Conservation (phyloP, 106 monocot genomes). For the Dioscorea zingiberensis region DNA sequence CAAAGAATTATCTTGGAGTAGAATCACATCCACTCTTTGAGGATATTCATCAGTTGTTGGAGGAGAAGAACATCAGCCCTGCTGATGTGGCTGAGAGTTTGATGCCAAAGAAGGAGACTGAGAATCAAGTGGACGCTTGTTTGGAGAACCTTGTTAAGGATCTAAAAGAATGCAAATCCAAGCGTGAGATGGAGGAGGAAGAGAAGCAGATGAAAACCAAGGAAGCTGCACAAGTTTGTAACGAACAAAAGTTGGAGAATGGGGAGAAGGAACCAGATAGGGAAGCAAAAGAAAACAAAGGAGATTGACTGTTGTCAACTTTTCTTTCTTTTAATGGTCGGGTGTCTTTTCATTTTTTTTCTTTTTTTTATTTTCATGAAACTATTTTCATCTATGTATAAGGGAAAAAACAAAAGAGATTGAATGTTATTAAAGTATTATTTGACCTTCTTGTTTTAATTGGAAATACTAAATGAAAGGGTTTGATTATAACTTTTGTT, state of each 20-base stretch:
- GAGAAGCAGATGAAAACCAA: not conserved
- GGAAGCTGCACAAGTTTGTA: too few species aligned
- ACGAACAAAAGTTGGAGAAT: not conserved
- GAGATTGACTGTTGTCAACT: too few species aligned
- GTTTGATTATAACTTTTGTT: too few species aligned
- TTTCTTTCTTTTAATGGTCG: too few species aligned
- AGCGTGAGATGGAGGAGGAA: not conserved
- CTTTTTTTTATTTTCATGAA: too few species aligned
- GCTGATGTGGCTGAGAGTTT: conserved; percentile 28
- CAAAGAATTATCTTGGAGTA: conserved; percentile 22
- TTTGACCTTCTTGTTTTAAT: too few species aligned
- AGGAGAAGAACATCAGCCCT: conserved; percentile 16
- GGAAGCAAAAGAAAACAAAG: too few species aligned
- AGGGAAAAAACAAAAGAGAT: too few species aligned
- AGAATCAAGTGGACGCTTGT: not conserved
- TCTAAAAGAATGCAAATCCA: not conserved
- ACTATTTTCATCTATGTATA: too few species aligned
- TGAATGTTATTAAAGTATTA: too few species aligned
- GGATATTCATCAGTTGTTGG: conserved; percentile 1
- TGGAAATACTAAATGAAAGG: too few species aligned
- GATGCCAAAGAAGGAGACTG: conserved; percentile 13
- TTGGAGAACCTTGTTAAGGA: not conserved
- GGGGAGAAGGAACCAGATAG: not conserved
- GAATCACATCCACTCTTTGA: conserved; percentile 17
- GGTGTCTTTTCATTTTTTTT: too few species aligned